Evolutionary conservation across 2,329 filamentous ascomycete species (phyloP), one percentile per base, ranked within the genome.

Genomic region (Fusarium hostae): DNA sequence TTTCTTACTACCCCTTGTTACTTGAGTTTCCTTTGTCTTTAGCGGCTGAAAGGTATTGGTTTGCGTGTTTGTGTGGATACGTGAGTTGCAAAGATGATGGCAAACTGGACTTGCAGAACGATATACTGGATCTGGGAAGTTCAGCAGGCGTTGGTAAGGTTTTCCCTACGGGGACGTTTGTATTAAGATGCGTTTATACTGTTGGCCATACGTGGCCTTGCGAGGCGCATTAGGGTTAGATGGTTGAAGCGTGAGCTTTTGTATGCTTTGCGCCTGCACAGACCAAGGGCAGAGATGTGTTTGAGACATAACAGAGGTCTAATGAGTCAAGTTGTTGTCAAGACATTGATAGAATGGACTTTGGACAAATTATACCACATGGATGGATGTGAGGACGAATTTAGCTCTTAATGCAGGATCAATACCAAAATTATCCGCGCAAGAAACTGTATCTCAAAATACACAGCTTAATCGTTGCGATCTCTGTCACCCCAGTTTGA

Each of bases 351-450:
- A 67, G 57, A 67, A 39, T 41, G 35, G 47, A 28, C 35, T 40
- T 45, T 43, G n/a, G 47, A 52, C 40, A 43, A 48, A 48, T 35
- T 43, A 39, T 6, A 54, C 35, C 22, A 37, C 35, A 44, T 41
- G 57, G 22, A 43, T 52, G 22, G 18, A 37, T 13, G 9, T 20
- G 12, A 18, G 48, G 35, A 10, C 13, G 12, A 24, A 11, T 16
- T 26, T 18, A 39, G 48, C 30, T 32, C 26, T 62, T 59, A 66
- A 59, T 59, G 37, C 57, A 60, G 40, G 50, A 61, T 26, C 50
- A 67, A 61, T 65, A 48, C 32, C 45, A 71, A 51, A 79, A 7
- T 87, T 35, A 30, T 12, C 40, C 79, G 70, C 87, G 70, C 74
- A 84, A 88, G 20, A 66, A 73, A 12, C 82, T 10, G 12, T 10